A percentile compares a stretch with the other conserved stretches of the same genome.
phyloP scores from a whole-genome alignment of 108 stramenopile species.

The Skeletonema potamos region DNA sequence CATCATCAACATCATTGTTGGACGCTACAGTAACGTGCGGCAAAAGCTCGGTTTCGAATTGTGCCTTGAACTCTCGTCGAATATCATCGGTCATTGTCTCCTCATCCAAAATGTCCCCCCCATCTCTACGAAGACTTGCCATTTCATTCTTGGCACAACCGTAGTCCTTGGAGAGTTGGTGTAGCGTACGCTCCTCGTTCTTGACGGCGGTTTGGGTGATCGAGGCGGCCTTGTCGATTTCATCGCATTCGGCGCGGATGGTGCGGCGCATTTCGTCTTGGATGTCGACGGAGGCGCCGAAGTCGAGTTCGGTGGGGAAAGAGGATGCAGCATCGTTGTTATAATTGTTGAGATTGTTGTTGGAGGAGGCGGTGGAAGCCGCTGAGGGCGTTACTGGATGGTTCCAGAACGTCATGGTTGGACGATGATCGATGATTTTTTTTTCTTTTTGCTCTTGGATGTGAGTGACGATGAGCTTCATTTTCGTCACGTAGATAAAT shows the following conservation, averaged over 20 bases:
- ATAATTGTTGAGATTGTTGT: background rate
- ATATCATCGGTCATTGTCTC: slow-evolving; percentile 42
- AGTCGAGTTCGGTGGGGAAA: slow-evolving; percentile 14
- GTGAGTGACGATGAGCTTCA: background rate
- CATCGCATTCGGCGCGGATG: slow-evolving; percentile 44
- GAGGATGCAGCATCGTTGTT: no score
- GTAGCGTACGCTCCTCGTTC: slow-evolving; percentile 42
- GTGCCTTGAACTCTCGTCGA: slow-evolving; percentile 13
- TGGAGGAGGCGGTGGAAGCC: background rate
- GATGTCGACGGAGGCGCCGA: slow-evolving; percentile 49
- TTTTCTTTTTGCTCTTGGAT: background rate
- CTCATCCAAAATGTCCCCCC: slow-evolving; percentile 19
- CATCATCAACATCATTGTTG: background rate
- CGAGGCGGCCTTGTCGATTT: slow-evolving; percentile 30
- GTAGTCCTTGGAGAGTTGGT: slow-evolving; percentile 47
- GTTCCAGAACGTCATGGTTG: background rate
- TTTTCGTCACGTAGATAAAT: no score
- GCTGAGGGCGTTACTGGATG: slow-evolving; percentile 1
- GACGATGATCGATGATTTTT: background rate
- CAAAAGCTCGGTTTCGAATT: slow-evolving; percentile 16
- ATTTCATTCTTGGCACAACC: slow-evolving; percentile 37
- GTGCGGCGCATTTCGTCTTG: slow-evolving; percentile 50
- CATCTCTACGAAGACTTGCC: slow-evolving; percentile 35
- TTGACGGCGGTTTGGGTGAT: background rate
- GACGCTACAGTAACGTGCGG: slow-evolving; percentile 16